Evolutionary conservation across 1,284 basidiomycete genomes (phyloP).

Genomic region (Ceratobasidium sp.): DNA sequence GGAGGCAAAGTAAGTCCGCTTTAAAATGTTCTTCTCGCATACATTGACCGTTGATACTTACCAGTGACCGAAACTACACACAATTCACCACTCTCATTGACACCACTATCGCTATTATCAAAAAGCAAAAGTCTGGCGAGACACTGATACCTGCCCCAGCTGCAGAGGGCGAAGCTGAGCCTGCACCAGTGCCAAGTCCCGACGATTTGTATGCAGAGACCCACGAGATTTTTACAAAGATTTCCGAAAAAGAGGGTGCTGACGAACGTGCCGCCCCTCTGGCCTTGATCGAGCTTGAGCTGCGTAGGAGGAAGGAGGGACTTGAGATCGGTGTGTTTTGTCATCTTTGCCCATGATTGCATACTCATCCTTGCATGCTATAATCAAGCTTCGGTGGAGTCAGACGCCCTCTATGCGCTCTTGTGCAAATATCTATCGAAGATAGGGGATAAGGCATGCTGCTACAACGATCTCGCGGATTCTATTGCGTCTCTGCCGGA

Average conservation of each 20-base stretch:
- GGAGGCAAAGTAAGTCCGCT: slow-evolving; percentile 43
- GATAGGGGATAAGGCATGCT: slow-evolving; percentile 85
- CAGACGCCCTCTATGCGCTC: slow-evolving; percentile 43
- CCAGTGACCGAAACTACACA: slow-evolving; percentile 88
- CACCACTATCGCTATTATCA: slow-evolving; percentile 64
- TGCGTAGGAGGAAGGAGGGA: slow-evolving; percentile 61
- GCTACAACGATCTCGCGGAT: slow-evolving; percentile 82
- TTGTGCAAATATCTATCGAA: slow-evolving; percentile 72
- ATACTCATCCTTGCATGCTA: slow-evolving; percentile 48
- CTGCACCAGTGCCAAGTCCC: slow-evolving; percentile 47
- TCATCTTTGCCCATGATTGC: slow-evolving; percentile 55
- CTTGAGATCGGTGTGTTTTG: slow-evolving; percentile 36
- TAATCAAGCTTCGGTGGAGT: slow-evolving; percentile 30
- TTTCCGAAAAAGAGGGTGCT: slow-evolving; percentile 72
- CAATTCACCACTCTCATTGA: slow-evolving; percentile 82
- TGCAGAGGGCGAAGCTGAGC: slow-evolving; percentile 57
- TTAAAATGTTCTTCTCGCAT: not conserved
- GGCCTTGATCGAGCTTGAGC: slow-evolving; percentile 79
- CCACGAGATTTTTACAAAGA: slow-evolving; percentile 67
- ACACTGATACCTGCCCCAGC: slow-evolving; percentile 49
- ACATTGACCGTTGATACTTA: slow-evolving; percentile 9
- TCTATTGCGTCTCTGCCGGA: slow-evolving; percentile 56
- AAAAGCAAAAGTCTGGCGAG: slow-evolving; percentile 42
- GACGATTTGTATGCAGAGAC: slow-evolving; percentile 62
- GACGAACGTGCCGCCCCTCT: slow-evolving; percentile 80